These are phyloP conservation scores for Stenocarpella maydis DNA, from an alignment of 2,329 filamentous ascomycete genomes.

Conservation along the genomic window DNA sequence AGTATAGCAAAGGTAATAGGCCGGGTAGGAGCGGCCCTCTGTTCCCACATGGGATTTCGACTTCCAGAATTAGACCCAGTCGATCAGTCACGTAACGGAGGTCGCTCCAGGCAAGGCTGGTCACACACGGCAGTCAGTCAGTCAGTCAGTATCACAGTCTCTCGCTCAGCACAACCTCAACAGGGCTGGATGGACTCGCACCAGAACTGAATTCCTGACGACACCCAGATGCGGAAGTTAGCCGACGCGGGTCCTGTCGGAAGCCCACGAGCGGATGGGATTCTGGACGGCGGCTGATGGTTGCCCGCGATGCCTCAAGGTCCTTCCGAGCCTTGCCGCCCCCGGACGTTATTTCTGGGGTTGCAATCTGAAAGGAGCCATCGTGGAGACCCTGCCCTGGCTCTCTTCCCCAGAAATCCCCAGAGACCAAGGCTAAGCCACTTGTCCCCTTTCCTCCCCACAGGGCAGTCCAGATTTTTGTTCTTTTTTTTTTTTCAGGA, in stretches of 20 bases:
- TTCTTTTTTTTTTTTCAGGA: too few species aligned
- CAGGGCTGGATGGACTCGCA: slow-evolving; percentile 29
- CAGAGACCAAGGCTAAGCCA: slow-evolving; percentile 27
- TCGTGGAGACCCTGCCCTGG: slow-evolving; percentile 17
- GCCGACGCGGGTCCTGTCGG: slow-evolving; percentile 32
- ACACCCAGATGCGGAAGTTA: not conserved
- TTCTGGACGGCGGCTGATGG: not conserved
- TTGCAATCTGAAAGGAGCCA: not conserved
- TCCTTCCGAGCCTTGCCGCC: slow-evolving; percentile 28
- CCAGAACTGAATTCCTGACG: too few species aligned
- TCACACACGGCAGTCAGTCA: not conserved
- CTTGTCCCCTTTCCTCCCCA: slow-evolving; percentile 15
- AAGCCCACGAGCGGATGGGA: slow-evolving; percentile 15
- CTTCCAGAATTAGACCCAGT: not conserved
- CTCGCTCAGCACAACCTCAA: not conserved
- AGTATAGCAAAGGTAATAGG: not conserved
- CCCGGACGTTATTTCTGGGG: slow-evolving; percentile 15
- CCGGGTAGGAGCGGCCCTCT: slow-evolving; percentile 20
- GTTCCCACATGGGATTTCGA: not conserved
- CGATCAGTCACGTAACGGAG: not conserved
- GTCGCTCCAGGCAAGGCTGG: not conserved
- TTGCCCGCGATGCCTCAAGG: not conserved
- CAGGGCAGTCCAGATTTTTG: not conserved
- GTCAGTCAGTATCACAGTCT: not conserved
- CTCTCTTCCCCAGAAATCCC: slow-evolving; percentile 20